Base-by-base conservation (phyloP, 768 basidiomycete species). In the Naganishia randhawae region DNA sequence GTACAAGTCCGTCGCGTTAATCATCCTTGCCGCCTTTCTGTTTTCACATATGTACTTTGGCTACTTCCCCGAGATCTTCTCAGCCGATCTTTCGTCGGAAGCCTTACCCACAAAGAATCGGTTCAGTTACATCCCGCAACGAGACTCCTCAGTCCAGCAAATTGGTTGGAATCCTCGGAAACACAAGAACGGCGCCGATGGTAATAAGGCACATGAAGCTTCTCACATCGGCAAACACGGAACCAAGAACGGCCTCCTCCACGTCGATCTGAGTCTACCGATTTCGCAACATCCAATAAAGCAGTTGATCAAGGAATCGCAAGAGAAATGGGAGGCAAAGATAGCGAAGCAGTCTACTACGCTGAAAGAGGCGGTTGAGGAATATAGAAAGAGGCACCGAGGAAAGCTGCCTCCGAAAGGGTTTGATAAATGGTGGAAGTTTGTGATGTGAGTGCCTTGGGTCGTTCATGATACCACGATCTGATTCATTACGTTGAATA, bases 351-450 rank as follows among this genome's bases (percentile, higher is more conserved):
- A 80, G 29, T 83, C 83, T 53, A 78, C 63, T 31, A 81, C 81
- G 0, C 72, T 84, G 8, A 74, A 74, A 0, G 73, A 81, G 54
- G 83, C 83, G 0, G 78, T 82, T 0, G 66, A 68, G 9, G 83
- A 84, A 66, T 84, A 84, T 64, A 73, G 68, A 37, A 75, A 81
- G 14, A 53, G 75, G 63, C 70, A 76, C 68, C 51, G 62, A 27
- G 66, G 71, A 45, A 45, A 42, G 33, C 63, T 71, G 3, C 83
- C 83, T 0, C 83, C 83, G 6, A 77, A 73, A 39, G 84, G 84
- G 1, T 84, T 84, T 66, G 82, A 84, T 32, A 80, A 80, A 37
- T 84, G 83, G 83, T 84, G 72, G 71, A 61, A 32, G n/a, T 73
- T 69, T 68, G 72, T 73, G 11, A 55, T 41, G 71, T 72, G 67